These are phyloP conservation scores for Cryptosporidium sp. DNA, from an alignment of 169 alveolate species.

Conservation along the genomic window DNA sequence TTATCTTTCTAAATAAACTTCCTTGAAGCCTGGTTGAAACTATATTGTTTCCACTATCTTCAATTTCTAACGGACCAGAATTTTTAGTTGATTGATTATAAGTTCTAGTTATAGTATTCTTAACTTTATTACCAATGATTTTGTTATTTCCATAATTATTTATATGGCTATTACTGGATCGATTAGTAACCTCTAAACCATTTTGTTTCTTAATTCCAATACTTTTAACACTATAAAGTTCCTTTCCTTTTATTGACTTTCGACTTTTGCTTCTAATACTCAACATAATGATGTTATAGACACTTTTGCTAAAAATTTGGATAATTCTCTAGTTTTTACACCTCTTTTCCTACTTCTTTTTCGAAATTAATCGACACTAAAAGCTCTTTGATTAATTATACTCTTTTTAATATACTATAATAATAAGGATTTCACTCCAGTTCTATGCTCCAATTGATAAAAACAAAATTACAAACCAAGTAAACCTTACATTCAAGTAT, in stretches of 20 bases:
- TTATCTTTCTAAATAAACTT: slow-evolving; percentile 79
- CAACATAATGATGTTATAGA: not conserved
- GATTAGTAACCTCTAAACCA: not conserved
- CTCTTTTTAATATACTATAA: not conserved
- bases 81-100: not conserved
- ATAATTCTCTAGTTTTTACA: not conserved
- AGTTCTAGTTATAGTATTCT: not conserved
- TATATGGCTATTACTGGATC: not conserved
- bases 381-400: not conserved
- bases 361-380: not conserved
- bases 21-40: slow-evolving; percentile 77
- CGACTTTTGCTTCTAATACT: not conserved
- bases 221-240: not conserved
- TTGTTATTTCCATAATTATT: not conserved
- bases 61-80: not conserved
- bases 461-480: no score
- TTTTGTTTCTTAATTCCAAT: not conserved
- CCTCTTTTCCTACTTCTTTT: not conserved
- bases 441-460: no score
- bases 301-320: not conserved
- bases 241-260: not conserved
- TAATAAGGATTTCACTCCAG: not conserved
- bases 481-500: no score
- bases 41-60: not conserved
- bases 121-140: not conserved